phyloP scores from a whole-genome alignment of 2,329 filamentous ascomycete genomes.

The Colletotrichum tanaceti region DNA sequence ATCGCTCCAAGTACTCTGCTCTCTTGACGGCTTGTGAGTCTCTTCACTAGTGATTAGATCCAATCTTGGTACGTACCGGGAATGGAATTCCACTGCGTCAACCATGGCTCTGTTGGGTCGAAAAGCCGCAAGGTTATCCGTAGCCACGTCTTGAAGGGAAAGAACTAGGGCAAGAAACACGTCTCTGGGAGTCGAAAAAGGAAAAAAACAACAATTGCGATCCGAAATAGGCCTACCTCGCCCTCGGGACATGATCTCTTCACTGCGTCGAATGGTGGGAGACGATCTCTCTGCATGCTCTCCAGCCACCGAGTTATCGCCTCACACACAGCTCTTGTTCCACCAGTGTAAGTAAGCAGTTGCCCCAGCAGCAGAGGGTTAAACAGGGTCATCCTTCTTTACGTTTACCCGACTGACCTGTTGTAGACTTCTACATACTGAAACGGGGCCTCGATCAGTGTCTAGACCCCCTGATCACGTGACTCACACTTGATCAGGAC shows the following conservation, averaged over 20 bases:
- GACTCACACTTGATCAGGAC: no score
- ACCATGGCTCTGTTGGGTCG: not conserved
- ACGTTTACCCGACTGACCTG: not conserved
- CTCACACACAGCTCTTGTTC: not conserved
- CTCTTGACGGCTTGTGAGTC: not conserved
- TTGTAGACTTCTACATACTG: not conserved
- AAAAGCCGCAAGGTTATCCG: not conserved
- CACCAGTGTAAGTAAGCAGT: conserved; percentile 1
- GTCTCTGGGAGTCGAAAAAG: not conserved
- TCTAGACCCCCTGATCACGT: no score
- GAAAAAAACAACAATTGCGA: no score
- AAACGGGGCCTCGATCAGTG: no score
- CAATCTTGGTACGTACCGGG: not conserved
- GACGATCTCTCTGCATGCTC: not conserved
- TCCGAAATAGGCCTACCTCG: no score
- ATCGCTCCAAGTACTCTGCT: not conserved
- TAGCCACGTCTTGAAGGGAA: conserved; percentile 16
- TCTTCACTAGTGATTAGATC: no score
- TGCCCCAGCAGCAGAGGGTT: no score
- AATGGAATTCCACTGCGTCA: conserved; percentile 9
- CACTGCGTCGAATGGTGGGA: not conserved
- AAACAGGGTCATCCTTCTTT: no score
- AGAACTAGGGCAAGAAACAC: not conserved
- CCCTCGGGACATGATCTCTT: not conserved
- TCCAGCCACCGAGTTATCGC: not conserved